Evolutionary conservation across 768 basidiomycete genomes (phyloP).

Genomic region (Amanita polypyramis): DNA sequence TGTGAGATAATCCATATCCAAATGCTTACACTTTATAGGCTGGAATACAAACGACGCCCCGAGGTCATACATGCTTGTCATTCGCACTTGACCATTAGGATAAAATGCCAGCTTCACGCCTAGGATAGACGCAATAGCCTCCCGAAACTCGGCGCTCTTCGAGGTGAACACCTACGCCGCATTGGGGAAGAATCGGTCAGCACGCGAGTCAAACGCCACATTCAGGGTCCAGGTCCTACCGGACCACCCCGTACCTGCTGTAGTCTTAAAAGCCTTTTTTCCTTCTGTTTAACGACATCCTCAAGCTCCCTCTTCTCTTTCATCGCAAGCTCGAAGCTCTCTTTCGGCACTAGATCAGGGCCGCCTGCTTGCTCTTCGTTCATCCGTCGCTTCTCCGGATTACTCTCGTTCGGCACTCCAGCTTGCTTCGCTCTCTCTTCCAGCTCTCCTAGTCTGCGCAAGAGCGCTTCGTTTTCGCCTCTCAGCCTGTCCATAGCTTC

Average conservation of each 20-base stretch:
- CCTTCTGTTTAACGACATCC: constrained; percentile 59
- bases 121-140: constrained; percentile 80
- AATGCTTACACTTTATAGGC: constrained; percentile 29
- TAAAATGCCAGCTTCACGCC: constrained; percentile 90
- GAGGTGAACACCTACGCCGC: constrained; percentile 58
- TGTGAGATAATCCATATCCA: constrained; percentile 10
- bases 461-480: constrained; percentile 75
- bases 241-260: constrained; percentile 50
- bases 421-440: constrained; percentile 28
- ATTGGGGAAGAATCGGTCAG: constrained; percentile 1
- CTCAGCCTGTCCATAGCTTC: constrained; percentile 67
- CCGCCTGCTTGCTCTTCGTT: constrained; percentile 9
- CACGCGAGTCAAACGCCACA: constrained; percentile 3
- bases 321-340: constrained; percentile 66
- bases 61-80: constrained; percentile 87
- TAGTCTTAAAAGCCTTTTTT: constrained; percentile 68
- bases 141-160: constrained; percentile 86
- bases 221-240: neutral
- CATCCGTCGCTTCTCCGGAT: constrained; percentile 6
- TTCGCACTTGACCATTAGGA: constrained; percentile 80
- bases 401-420: constrained; percentile 1
- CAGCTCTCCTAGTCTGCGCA: constrained; percentile 54
- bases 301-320: constrained; percentile 63
- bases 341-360: constrained; percentile 50
- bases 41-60: constrained; percentile 83